Base-by-base conservation (phyloP, 2,329 filamentous ascomycete genomes). In the Cercospora sp. region DNA sequence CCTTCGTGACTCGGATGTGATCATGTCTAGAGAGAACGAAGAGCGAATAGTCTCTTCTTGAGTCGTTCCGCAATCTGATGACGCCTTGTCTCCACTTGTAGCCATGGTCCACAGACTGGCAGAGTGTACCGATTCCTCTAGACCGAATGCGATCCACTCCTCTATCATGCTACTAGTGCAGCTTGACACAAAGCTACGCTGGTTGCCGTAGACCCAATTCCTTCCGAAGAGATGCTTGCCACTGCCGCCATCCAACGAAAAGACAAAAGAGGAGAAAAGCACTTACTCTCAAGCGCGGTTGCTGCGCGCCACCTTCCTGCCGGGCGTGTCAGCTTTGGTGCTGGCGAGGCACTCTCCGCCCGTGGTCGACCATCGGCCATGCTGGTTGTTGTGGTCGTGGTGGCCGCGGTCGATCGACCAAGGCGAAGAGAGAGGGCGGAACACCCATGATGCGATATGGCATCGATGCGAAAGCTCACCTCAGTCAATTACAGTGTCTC, bases 211-310 rank as follows among this genome's bases (percentile, higher is more conserved):
- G 13, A 7, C 5, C 32, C 32, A 7, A 16, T n/a, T 2, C 21
- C 21, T 26, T 26, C 2, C 49, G 28, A 10, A 40, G 32, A 61
- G 10, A 43, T 43, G 7, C 21, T 43, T 24, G 21, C 62, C 51
- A 12, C 51, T 21, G 51, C 51, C 34, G 53, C 62, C 32, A 34
- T 45, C 9, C 34, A 63, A 28, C 3, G 24, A 30, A 24, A 59
- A 43, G n/a, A 37, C 32, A 10, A 32, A 62, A 62, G 7, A 55
- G 34, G 51, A 53, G 51, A 34, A 21, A 59, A 18, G 13, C 26
- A 57, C 62, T 59, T 59, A 65, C 62, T 45, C 51, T 58, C 51
- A 30, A 45, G 32, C 26, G 53, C 62, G 26, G 34, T 59, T 30
- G 49, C 62, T 18, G 53, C 62, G 51, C 62, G 62, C 9, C 4